A percentile compares a stretch with the other conserved stretches of the same genome.
These are phyloP conservation scores for Trichoderma gamsii DNA, from an alignment of 495 filamentous ascomycete species.

Conservation along the genomic window DNA sequence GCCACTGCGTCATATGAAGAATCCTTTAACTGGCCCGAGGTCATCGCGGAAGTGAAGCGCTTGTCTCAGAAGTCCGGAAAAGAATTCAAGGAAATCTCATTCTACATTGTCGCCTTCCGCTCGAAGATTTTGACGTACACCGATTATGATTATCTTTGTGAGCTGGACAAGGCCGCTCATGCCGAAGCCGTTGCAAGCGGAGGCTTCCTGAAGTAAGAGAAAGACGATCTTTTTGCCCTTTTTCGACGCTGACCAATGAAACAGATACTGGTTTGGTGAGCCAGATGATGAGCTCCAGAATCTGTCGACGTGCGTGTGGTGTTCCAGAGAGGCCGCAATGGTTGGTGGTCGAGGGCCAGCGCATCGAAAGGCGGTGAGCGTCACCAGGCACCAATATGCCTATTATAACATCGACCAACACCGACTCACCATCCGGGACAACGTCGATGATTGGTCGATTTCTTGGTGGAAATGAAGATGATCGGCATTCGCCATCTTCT, in stretches of 20 bases:
- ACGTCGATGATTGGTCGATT: slow-evolving; percentile 52
- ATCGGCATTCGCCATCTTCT: not conserved
- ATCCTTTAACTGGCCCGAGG: slow-evolving; percentile 69
- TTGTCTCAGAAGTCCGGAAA: slow-evolving; percentile 42
- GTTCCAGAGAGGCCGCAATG: slow-evolving; percentile 60
- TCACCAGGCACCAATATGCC: slow-evolving; percentile 46
- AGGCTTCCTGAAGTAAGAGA: slow-evolving; percentile 72
- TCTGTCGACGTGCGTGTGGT: slow-evolving; percentile 74
- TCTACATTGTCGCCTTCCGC: slow-evolving; percentile 80
- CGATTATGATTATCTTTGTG: slow-evolving; percentile 54
- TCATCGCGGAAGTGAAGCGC: slow-evolving; percentile 49
- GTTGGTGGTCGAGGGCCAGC: slow-evolving; percentile 58
- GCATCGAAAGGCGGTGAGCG: slow-evolving; percentile 46
- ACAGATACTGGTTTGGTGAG: slow-evolving; percentile 72
- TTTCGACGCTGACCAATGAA: slow-evolving; percentile 21
- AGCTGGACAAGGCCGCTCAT: slow-evolving; percentile 69
- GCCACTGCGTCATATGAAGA: slow-evolving; percentile 67
- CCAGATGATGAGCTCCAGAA: slow-evolving; percentile 60
- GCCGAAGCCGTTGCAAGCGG: slow-evolving; percentile 68
- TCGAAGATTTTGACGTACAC: slow-evolving; percentile 59
- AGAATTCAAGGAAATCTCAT: slow-evolving; percentile 56
- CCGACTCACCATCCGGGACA: slow-evolving; percentile 53
- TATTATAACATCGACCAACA: slow-evolving; percentile 61
- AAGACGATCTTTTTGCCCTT: not conserved
- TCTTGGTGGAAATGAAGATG: slow-evolving; percentile 44